phyloP scores from a whole-genome alignment of 768 basidiomycete species.

The Brasilioporus rufonigricans region DNA sequence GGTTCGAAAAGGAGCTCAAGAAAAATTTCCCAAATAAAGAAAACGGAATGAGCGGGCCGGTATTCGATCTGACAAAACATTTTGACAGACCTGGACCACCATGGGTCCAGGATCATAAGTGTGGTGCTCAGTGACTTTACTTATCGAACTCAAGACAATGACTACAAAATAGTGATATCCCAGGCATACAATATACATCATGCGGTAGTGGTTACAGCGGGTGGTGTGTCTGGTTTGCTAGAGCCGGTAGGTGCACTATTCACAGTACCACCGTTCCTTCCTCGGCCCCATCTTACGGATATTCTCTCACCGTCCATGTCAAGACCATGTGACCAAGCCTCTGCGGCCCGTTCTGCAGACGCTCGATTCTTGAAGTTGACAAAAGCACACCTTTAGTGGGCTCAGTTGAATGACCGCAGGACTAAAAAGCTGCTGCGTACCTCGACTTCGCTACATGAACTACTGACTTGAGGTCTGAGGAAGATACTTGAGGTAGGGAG shows the following conservation, averaged over 20 bases:
- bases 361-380: constrained; percentile 85
- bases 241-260: constrained; percentile 31
- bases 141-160: no score
- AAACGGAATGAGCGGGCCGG: no score
- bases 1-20: no score
- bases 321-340: constrained; percentile 87
- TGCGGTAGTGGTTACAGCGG: constrained; percentile 4
- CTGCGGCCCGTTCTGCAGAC: constrained; percentile 85
- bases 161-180: background rate
- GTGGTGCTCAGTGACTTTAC: no score
- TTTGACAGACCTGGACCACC: no score
- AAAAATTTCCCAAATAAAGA: no score
- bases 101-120: no score
- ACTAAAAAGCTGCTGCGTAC: constrained; percentile 33
- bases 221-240: background rate
- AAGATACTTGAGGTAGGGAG: constrained; percentile 61
- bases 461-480: constrained; percentile 72
- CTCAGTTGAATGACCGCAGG: background rate
- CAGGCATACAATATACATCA: constrained; percentile 12
- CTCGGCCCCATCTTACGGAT: constrained; percentile 86
- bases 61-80: no score
- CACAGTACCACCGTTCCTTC: constrained; percentile 41
- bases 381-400: constrained; percentile 75
- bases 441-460: constrained; percentile 83
- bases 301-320: constrained; percentile 78